Evolutionary conservation across 139 green algal genomes (phyloP), one percentile per base, ranked within the genome.

Genomic region (Eudorina sp.): DNA sequence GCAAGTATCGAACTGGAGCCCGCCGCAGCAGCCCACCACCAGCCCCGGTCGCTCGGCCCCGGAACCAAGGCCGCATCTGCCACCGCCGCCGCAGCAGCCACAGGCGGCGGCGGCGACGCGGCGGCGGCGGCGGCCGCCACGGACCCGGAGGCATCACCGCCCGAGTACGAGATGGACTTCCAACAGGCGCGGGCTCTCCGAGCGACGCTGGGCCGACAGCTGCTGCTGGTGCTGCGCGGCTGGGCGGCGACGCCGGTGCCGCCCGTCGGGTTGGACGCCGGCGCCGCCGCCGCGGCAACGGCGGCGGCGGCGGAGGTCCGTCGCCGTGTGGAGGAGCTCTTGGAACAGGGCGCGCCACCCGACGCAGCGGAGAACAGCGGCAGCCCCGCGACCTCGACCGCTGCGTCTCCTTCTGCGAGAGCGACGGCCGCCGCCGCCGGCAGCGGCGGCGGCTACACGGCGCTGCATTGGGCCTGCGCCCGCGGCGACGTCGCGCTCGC

Each of bases 381-480:
- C 40, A 29, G 70, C n/a, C n/a, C n/a, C n/a, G n/a, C 6, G 40
- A 58, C 40, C 40, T 76, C 70, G 41, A 45, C 45, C 8, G n/a
- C 45, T 21, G 73, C 73, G 43, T 73, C n/a, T 7, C n/a, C 6
- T 43, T 5, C n/a, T 43, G 64, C n/a, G 11, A 21, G 58, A 9
- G 64, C 64, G 18, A 19, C 29, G 7, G 31, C n/a, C 64, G 31
- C 8, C 64, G n/a, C n/a, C 64, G n/a, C n/a, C 64, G 64, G 31
- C 64, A 21, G 5, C 64, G 6, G 64, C 4, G 70, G 21, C 34
- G 76, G 53, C 51, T 84, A 72, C 76, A 74, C 14, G 23, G 38
- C 78, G 8, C 38, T 85, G 25, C 58, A 85, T n/a, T 85, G 78
- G 78, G 78, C 58, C 7, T 85, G 78, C 41, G 14, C 41, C 40